phyloP scores from a whole-genome alignment of 768 basidiomycete species.

The Boletus rubropictus region DNA sequence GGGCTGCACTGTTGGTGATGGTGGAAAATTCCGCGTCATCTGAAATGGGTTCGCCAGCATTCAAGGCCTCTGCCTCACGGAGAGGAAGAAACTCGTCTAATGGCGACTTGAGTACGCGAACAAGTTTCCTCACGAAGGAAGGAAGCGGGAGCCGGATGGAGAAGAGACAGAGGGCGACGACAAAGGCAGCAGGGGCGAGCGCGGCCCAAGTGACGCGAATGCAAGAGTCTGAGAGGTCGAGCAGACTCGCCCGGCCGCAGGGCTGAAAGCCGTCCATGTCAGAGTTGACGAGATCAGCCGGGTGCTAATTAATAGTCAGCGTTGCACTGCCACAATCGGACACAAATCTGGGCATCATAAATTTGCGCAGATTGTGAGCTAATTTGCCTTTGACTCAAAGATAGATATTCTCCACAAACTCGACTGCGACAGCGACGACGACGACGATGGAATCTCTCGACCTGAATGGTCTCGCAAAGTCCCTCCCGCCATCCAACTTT shows the following conservation, averaged over 20 bases:
- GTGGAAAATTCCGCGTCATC: background rate
- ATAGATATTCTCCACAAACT: background rate
- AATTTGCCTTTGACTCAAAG: conserved; percentile 4
- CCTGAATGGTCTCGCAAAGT: conserved; percentile 71
- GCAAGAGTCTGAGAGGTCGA: conserved; percentile 43
- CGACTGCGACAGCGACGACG: conserved; percentile 8
- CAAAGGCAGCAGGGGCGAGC: conserved; percentile 42
- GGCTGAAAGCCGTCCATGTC: conserved; percentile 9
- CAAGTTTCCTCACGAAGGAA: conserved; percentile 14
- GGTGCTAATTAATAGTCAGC: too few species aligned
- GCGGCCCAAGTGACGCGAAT: conserved; percentile 49
- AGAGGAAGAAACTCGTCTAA: conserved; percentile 45
- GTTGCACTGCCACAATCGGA: background rate
- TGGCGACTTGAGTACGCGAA: conserved; percentile 14
- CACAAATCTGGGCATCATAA: background rate
- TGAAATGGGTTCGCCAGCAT: conserved; percentile 7
- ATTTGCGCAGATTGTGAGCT: conserved; percentile 2
- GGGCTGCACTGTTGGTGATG: conserved; percentile 18
- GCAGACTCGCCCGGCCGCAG: conserved; percentile 12
- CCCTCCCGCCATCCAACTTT: conserved; percentile 59
- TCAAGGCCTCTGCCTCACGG: conserved; percentile 50
- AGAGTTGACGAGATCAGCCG: background rate
- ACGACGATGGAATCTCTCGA: conserved; percentile 67
- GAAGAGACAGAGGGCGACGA: conserved; percentile 38
- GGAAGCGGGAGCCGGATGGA: conserved; percentile 29